Percentiles rank a stretch among this genome's conserved stretches.
Evolutionary conservation across 192 early-diverging fungal species (phyloP).

Genomic region (Coemansia sp.): DNA sequence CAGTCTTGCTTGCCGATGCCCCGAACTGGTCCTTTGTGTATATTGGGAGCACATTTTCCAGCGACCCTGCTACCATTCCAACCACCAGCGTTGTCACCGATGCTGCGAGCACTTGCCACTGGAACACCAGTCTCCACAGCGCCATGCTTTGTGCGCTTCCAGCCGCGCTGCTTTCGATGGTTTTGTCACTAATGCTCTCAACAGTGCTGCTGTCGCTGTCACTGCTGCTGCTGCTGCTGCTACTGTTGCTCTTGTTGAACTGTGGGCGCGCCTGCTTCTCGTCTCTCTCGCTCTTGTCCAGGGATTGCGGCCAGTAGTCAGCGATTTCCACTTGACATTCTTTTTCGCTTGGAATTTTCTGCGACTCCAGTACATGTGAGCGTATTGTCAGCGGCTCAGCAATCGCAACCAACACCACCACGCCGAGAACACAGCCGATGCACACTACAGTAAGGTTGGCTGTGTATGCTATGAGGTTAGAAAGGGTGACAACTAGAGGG

Average conservation of each 20-base stretch:
- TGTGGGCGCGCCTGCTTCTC: not conserved
- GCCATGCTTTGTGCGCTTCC: slow-evolving; percentile 17
- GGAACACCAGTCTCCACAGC: slow-evolving; percentile 33
- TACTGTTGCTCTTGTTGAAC: not conserved
- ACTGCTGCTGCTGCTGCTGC: not conserved
- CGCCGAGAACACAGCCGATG: slow-evolving; percentile 17
- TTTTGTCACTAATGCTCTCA: not conserved
- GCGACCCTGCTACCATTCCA: slow-evolving; percentile 31
- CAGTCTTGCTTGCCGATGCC: slow-evolving; percentile 28
- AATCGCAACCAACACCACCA: slow-evolving; percentile 28
- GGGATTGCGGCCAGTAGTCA: not conserved
- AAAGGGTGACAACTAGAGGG: not conserved
- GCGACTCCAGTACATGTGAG: slow-evolving; percentile 11
- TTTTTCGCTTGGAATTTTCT: not conserved
- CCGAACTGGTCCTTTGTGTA: slow-evolving; percentile 39
- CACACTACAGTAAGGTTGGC: slow-evolving; percentile 16
- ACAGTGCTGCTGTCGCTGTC: not conserved
- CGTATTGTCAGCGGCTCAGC: slow-evolving; percentile 36
- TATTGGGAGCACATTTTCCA: slow-evolving; percentile 36
- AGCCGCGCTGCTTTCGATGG: too few species aligned
- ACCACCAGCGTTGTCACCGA: slow-evolving; percentile 30
- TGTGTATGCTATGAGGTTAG: not conserved
- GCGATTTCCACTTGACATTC: too few species aligned
- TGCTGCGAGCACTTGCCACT: slow-evolving; percentile 48
- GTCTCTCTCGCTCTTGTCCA: not conserved